Base-by-base conservation (phyloP, 129 eudicot genomes). In the Chrysanthemum lavandulifolium region DNA sequence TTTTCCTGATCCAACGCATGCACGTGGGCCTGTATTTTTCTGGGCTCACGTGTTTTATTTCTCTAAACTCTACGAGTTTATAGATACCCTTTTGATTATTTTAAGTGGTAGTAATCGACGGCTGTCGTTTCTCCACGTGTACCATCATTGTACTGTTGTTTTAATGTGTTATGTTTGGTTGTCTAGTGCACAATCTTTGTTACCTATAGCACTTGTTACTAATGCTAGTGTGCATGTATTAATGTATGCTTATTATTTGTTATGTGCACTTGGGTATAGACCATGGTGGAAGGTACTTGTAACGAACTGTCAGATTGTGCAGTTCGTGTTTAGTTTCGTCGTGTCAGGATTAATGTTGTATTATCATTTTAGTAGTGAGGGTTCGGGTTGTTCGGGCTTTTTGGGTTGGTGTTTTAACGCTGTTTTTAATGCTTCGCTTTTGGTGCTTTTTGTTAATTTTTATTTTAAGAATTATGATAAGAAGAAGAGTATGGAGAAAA, bases 221-320 rank as follows among this genome's bases (percentile, higher is more conserved):
- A 94, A 94, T 45, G 96, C 97, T 2, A 27, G 65, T 14, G 97
- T 94, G n/a, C 98, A 94, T 57, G 95, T 89, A 79, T 75, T 94
- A 69, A 94, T 94, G 98, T 94, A 94, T 82, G 86, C 73, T 1
- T 94, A 94, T 69, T 94, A 94, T 61, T 52, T 94, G 57, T 23
- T 88, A 77, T 79, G 85, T 47, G 97, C 86, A 15, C 49, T 86
- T 0, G 98, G 98, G 73, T 71, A 66, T 25, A 76, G 98, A 43
- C 98, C 98, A 65, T 36, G 86, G 89, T 94, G 98, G 98, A 94
- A 94, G 86, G 82, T 84, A 10, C 21, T 79, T 85, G 98, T 94
- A 21, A 94, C 98, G 23, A 80, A 94, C 71, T 88, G 86, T 75
- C 98, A 94, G 88, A 94, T 94, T 59, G 8, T 84, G 1, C 98